Evolutionary conservation across 164 flowering plant species (phyloP), one percentile per base, ranked within the genome.

Genomic region (Tetrastigma voinierianum): DNA sequence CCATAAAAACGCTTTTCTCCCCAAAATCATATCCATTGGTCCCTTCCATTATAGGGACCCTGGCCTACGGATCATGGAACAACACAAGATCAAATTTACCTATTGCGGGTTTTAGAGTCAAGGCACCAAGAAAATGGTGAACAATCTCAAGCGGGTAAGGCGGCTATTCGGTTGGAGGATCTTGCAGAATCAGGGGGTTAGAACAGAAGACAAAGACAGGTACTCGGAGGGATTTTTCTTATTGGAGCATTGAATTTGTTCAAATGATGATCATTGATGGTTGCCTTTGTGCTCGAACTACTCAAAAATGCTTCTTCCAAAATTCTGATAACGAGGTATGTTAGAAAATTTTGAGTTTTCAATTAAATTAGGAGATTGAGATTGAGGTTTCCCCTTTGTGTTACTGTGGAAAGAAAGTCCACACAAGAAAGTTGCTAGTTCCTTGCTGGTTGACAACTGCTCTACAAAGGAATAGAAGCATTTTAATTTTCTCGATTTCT

Each of bases 221-320:
- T 59, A 72, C 14, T 77, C 25, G 43, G 64, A 1, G 72, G 64
- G 45, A 13, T 19, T 14, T 47, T 70, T 45, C 21, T 64, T 9
- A 59, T 59, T 2, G 53, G 18, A 48, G 64, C 1, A 56, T 62
- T 4, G 61, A 65, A 1, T 77, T 77, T 68, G 68, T 70, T 8
- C 10, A 32, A 19, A 77, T 77, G 72, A 77, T 77, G 74, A 58
- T 77, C 2, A 10, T 74, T 8, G 80, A 76, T 51, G 80, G 76
- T 13, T 69, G 73, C 71, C 71, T 76, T 76, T 44, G 56, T 76
- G 14, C 20, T 76, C n/a, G 71, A 73, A 63, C 62, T 76, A 15
- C 44, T 69, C 23, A n/a, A n/a, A n/a, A n/a, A n/a, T 49, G 51
- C 40, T 32, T 7, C 40, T 32, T 32, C 40, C n/a, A n/a, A 32